Percentiles rank a stretch among this genome's conserved stretches.
Evolutionary conservation across 2,329 filamentous ascomycete genomes (phyloP).

Genomic region (Dryadomyces quercivorus): DNA sequence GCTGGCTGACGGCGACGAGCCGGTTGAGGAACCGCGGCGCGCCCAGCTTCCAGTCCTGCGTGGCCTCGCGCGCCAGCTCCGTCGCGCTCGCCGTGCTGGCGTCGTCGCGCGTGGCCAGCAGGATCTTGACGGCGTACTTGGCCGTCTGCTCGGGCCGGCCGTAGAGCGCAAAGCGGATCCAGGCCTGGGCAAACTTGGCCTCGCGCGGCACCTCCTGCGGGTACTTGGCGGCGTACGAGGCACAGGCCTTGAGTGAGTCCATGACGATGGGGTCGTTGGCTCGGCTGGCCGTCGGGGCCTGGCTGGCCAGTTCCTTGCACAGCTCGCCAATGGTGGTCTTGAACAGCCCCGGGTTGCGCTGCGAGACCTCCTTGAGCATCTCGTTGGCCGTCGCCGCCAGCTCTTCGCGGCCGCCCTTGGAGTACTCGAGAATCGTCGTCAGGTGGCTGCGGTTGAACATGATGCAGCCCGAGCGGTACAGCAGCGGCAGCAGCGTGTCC

Average conservation of each 20-base stretch:
- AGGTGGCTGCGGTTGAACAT: conserved; percentile 94
- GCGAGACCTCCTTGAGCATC: conserved; percentile 83
- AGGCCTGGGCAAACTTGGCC: conserved; percentile 65
- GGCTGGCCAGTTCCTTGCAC: conserved; percentile 71
- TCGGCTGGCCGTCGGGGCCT: conserved; percentile 59
- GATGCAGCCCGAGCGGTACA: conserved; percentile 74
- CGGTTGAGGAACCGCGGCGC: conserved; percentile 64
- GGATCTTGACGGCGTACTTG: conserved; percentile 86
- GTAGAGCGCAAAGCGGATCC: conserved; percentile 73
- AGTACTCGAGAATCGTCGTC: conserved; percentile 76
- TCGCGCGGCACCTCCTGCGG: conserved; percentile 73
- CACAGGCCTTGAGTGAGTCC: conserved; percentile 86
- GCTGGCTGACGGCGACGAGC: conserved; percentile 57
- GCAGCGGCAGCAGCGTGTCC: conserved; percentile 68
- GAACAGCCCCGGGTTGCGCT: conserved; percentile 78
- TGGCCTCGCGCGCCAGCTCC: conserved; percentile 65
- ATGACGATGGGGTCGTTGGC: conserved; percentile 64
- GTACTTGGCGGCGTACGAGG: conserved; percentile 79
- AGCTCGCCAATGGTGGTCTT: conserved; percentile 86
- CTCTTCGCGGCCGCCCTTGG: conserved; percentile 69
- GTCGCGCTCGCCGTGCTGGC: conserved; percentile 74
- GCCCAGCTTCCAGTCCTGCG: conserved; percentile 63
- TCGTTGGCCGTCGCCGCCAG: conserved; percentile 74
- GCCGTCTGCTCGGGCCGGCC: conserved; percentile 72
- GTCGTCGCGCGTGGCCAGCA: conserved; percentile 62